Percentiles rank a stretch among this genome's conserved stretches.
phyloP scores from a whole-genome alignment of 2,329 filamentous ascomycete genomes.

The Elsinoe arachidis region DNA sequence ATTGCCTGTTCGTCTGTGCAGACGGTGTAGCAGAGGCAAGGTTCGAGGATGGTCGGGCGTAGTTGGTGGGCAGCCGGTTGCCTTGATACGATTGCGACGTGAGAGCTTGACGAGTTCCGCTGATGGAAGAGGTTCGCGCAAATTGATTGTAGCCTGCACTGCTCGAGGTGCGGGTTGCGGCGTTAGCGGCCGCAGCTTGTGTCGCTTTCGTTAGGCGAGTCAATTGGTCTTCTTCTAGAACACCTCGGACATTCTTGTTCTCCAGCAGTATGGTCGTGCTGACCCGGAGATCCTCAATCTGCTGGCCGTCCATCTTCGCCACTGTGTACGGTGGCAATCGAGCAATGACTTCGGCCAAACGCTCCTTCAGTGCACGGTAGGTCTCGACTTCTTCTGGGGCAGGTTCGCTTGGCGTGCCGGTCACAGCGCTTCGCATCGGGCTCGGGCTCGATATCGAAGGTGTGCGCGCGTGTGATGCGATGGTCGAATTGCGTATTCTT shows the following conservation, averaged over 20 bases:
- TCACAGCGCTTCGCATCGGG: slow-evolving; percentile 47
- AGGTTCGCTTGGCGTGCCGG: slow-evolving; percentile 56
- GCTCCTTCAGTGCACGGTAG: slow-evolving; percentile 67
- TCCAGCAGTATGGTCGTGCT: slow-evolving; percentile 69
- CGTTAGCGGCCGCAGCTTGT: slow-evolving; percentile 27
- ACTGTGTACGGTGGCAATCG: slow-evolving; percentile 76
- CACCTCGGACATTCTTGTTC: slow-evolving; percentile 63
- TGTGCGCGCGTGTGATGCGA: slow-evolving; percentile 35
- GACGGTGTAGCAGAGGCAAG: slow-evolving; percentile 1
- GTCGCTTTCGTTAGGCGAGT: slow-evolving; percentile 34
- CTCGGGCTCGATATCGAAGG: slow-evolving; percentile 47
- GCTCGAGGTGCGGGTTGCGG: slow-evolving; percentile 20
- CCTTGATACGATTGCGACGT: slow-evolving; percentile 3
- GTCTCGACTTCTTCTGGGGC: slow-evolving; percentile 49
- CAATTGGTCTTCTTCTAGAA: slow-evolving; percentile 73
- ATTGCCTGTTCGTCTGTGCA: slow-evolving; percentile 6
- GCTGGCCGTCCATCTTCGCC: slow-evolving; percentile 76
- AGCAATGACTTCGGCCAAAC: slow-evolving; percentile 64
- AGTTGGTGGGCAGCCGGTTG: neutral
- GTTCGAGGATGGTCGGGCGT: neutral
- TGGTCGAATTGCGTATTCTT: slow-evolving; percentile 65
- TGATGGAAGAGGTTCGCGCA: slow-evolving; percentile 1
- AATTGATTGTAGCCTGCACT: slow-evolving; percentile 8
- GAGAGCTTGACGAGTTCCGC: neutral
- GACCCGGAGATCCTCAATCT: slow-evolving; percentile 73